phyloP scores from a whole-genome alignment of 768 basidiomycete species.

The Mycena vulgaris region DNA sequence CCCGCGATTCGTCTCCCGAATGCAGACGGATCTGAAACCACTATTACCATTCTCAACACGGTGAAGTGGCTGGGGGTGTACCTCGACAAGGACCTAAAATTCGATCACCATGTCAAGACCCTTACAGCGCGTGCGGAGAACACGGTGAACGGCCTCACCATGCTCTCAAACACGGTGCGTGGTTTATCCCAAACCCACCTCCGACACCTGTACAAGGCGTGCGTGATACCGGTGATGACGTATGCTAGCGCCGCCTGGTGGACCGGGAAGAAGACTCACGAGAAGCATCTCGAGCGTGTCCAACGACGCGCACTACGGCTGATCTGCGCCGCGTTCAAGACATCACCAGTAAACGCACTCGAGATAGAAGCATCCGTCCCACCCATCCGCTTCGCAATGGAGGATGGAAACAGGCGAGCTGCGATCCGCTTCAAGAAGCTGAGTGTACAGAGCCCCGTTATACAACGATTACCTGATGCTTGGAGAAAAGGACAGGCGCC shows the following conservation, averaged over 20 bases:
- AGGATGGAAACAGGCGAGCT: constrained; percentile 18
- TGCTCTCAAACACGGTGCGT: constrained; percentile 53
- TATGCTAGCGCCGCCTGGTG: constrained; percentile 54
- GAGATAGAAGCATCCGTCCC: constrained; percentile 52
- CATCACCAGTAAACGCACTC: constrained; percentile 48
- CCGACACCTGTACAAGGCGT: constrained; percentile 46
- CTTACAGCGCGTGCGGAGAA: constrained; percentile 43
- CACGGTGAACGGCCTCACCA: constrained; percentile 43
- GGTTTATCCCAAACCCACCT: constrained; percentile 51
- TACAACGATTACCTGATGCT: constrained; percentile 36
- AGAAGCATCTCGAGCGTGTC: constrained; percentile 42
- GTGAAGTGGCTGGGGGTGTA: constrained; percentile 53
- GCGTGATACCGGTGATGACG: constrained; percentile 50
- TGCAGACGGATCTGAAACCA: constrained; percentile 16
- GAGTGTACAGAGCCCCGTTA: constrained; percentile 34
- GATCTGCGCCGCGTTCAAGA: constrained; percentile 53
- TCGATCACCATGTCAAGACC: constrained; percentile 49
- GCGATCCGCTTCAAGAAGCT: constrained; percentile 48
- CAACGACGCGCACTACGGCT: constrained; percentile 48
- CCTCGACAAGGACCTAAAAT: constrained; percentile 51
- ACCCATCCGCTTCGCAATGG: constrained; percentile 42
- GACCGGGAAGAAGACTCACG: constrained; percentile 44
- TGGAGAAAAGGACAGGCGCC: constrained; percentile 34
- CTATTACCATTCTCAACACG: constrained; percentile 15
- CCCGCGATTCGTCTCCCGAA: constrained; percentile 35